phyloP scores from a whole-genome alignment of 768 basidiomycete genomes.

The Tylopilus vinaceipallidus region DNA sequence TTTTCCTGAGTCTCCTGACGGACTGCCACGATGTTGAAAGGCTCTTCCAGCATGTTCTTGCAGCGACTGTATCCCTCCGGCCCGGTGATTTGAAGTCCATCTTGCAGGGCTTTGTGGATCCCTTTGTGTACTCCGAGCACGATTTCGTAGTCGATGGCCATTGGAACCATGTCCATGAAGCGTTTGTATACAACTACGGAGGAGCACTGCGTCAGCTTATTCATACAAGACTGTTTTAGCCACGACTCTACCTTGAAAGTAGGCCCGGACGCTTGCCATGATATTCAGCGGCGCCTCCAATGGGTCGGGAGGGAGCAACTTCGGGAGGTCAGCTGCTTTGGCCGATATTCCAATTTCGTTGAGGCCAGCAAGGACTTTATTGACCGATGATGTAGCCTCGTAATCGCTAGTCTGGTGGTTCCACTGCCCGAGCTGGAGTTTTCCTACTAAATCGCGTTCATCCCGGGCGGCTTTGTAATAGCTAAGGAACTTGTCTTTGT shows the following conservation, averaged over 20 bases:
- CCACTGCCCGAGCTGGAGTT: not conserved
- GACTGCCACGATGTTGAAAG: slow-evolving; percentile 38
- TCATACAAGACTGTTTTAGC: not conserved
- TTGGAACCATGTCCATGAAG: slow-evolving; percentile 42
- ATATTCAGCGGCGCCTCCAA: slow-evolving; percentile 58
- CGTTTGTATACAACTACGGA: slow-evolving; percentile 47
- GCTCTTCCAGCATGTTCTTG: slow-evolving; percentile 51
- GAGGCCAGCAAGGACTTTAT: slow-evolving; percentile 25
- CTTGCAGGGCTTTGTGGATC: slow-evolving; percentile 44
- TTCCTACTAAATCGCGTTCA: slow-evolving; percentile 3
- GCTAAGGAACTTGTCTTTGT: slow-evolving; percentile 46
- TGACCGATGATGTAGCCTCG: slow-evolving; percentile 22
- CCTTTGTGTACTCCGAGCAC: slow-evolving; percentile 46
- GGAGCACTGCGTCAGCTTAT: not conserved
- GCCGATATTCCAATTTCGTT: slow-evolving; percentile 29
- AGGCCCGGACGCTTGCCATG: slow-evolving; percentile 71
- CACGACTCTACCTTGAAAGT: slow-evolving; percentile 64
- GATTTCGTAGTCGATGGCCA: slow-evolving; percentile 40
- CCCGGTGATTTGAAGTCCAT: slow-evolving; percentile 52
- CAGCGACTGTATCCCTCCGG: slow-evolving; percentile 46
- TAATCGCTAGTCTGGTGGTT: not conserved
- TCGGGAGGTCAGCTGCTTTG: slow-evolving; percentile 43
- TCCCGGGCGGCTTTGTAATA: slow-evolving; percentile 42
- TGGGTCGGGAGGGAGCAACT: slow-evolving; percentile 48
- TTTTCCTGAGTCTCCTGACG: slow-evolving; percentile 52